Base-by-base conservation (phyloP, 2,329 filamentous ascomycete genomes). In the Fusarium acutatum region DNA sequence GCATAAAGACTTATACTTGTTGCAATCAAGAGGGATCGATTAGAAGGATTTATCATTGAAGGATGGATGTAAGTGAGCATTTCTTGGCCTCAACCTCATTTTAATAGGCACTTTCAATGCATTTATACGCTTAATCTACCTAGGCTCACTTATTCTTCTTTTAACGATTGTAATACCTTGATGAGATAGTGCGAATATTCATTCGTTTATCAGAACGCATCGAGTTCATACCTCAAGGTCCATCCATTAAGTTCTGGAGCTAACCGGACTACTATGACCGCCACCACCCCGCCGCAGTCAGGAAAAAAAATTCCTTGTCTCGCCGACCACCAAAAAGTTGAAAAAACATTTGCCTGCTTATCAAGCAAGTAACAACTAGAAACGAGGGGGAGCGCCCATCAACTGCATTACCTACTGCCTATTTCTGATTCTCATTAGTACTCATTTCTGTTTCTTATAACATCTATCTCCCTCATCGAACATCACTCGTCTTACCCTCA, bases 261-360 rank as follows among this genome's bases (percentile, higher is more conserved):
- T 69, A 52, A 22, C 17, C 30, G 46, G 52, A 54, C 43, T 73
- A 6, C 70, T 47, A 71, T 69, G 54, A 63, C 63, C 67, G 66
- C 73, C 67, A 76, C 67, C 77, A 79, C 77, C 76, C 77, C 77
- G 77, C 77, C 77, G 77, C 77, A 75, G 67, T 65, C 69, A 70
- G 59, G 49, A 15, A 44, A 75, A 70, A 38, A 78, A 77, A 78
- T 77, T 67, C 72, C 69, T 73, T 65, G 68, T 66, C 61, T 60
- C 43, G 46, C 54, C 70, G 64, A 75, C 63, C 57, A 69, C 68
- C 60, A 73, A 56, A 70, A 56, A 70, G 26, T 47, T 50, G 35
- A 64, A 70, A 76, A 77, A 67, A 59, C 58, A 72, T 64, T 72
- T 59, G 56, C 60, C 69, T 79, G 77, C 77, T 79, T 79, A 77